Conservation (phyloP, 768 basidiomycete genomes). For the Boletus barrowsii region DNA sequence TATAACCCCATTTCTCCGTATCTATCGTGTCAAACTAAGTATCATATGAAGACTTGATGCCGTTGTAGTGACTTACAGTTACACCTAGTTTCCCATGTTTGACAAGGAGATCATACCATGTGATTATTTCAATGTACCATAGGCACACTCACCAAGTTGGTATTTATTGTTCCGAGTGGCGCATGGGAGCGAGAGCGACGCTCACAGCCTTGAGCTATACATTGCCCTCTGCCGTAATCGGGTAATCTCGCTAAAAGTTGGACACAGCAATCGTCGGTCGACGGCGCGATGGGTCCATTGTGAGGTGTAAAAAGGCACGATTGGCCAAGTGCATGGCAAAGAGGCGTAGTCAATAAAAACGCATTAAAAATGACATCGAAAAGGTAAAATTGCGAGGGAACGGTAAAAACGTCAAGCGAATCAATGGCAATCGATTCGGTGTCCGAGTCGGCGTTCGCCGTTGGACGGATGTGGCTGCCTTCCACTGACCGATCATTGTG, state of each 20-base stretch:
- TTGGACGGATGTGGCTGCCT: background rate
- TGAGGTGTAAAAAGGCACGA: background rate
- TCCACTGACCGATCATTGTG: background rate
- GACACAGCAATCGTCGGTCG: slow-evolving; percentile 15
- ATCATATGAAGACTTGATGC: background rate
- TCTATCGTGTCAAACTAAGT: background rate
- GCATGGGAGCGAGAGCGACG: background rate
- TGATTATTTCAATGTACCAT: slow-evolving; percentile 1
- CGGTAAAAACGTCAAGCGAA: background rate
- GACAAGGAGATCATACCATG: background rate
- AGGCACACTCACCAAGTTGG: background rate
- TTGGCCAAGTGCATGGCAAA: slow-evolving; percentile 6
- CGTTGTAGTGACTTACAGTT: background rate
- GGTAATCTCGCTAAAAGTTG: background rate
- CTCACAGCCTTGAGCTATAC: slow-evolving; percentile 14
- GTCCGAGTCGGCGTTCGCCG: background rate
- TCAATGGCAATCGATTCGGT: background rate
- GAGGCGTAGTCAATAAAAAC: background rate
- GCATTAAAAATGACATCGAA: no score
- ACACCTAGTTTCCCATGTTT: background rate
- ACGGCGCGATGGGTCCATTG: background rate
- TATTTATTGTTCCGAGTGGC: background rate
- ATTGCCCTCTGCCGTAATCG: slow-evolving; percentile 14
- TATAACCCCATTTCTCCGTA: background rate
- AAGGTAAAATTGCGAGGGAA: no score